These are phyloP conservation scores for Cyberlindnera euphorbiae DNA, from an alignment of 805 yeast genomes.

Conservation along the genomic window DNA sequence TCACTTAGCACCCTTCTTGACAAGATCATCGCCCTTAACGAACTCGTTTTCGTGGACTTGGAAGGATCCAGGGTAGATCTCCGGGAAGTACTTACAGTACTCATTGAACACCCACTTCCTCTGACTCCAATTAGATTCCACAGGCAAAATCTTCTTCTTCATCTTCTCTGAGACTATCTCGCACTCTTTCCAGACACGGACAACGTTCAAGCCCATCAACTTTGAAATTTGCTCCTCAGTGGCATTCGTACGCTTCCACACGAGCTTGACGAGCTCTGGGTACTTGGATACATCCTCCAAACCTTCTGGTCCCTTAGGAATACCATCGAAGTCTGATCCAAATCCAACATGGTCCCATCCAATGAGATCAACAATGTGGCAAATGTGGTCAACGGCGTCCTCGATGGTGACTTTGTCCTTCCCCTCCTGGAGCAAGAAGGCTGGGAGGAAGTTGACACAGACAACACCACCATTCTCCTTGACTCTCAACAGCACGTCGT, in stretches of 20 bases:
- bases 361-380: conserved; percentile 36
- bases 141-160: conserved; percentile 24
- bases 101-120: conserved; percentile 39
- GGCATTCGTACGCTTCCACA: conserved; percentile 33
- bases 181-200: conserved; percentile 43
- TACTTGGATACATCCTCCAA: conserved; percentile 53
- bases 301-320: conserved; percentile 43
- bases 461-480: conserved; percentile 43
- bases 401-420: conserved; percentile 34
- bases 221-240: conserved; percentile 39
- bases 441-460: conserved; percentile 42
- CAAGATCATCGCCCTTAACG: conserved; percentile 1
- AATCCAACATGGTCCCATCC: conserved; percentile 51
- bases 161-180: conserved; percentile 29
- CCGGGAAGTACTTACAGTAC: conserved; percentile 33
- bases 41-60: conserved; percentile 11
- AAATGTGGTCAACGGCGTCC: conserved; percentile 43
- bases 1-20: no score
- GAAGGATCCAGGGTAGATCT: conserved; percentile 32
- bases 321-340: conserved; percentile 53
- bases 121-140: conserved; percentile 38
- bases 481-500: conserved; percentile 37
- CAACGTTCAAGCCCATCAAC: conserved; percentile 42
- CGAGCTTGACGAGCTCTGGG: conserved; percentile 39
- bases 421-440: conserved; percentile 28